Evolutionary conservation across 2,329 filamentous ascomycete species (phyloP), one percentile per base, ranked within the genome.

Genomic region (Thermoascus crustaceus): DNA sequence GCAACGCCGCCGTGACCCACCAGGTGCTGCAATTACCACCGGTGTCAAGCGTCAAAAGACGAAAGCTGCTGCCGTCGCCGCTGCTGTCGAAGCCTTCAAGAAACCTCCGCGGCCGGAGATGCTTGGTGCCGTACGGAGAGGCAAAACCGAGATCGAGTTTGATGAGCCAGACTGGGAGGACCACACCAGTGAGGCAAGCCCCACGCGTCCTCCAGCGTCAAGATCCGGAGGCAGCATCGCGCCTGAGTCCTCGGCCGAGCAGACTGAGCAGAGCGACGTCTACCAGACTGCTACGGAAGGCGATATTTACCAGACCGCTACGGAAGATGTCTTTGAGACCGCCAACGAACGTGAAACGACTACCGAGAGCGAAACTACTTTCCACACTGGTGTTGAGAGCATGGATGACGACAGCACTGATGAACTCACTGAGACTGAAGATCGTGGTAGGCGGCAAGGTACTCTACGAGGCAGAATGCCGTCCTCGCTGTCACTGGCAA

Each of bases 111-210:
- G 78, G 34, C 78, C 88, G 19, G 75, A 76, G 41, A 71, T 79
- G 47, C 74, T 98, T 33, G 91, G 91, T 41, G 82, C 76, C 32
- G 68, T 80, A 40, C 77, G 89, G 34, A 77, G 72, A 36, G 79
- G 76, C 50, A 81, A 76, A 43, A 88, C 85, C 18, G 88, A 95
- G 48, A 72, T 94, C 26, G 71, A 86, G 39, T 55, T 81, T 7
- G 82, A 93, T 34, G 86, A 95, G 35, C 73, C 81, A 1, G 84
- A 88, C 19, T 95, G 88, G 87, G 89, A 96, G 61, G 89, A 96
- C 46, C 78, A 89, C 32, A 71, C 74, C 9, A 72, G 72, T 14
- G 69, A 73, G 34, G 62, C 60, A 16, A 78, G 76, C 37, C 78
- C 77, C 9, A 75, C 72, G 38, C 69, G 66, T 37, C 56, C 64